A percentile compares a stretch with the other conserved stretches of the same genome.
Conservation (phyloP, 2,329 filamentous ascomycete genomes). For the Alternaria infectoria region DNA sequence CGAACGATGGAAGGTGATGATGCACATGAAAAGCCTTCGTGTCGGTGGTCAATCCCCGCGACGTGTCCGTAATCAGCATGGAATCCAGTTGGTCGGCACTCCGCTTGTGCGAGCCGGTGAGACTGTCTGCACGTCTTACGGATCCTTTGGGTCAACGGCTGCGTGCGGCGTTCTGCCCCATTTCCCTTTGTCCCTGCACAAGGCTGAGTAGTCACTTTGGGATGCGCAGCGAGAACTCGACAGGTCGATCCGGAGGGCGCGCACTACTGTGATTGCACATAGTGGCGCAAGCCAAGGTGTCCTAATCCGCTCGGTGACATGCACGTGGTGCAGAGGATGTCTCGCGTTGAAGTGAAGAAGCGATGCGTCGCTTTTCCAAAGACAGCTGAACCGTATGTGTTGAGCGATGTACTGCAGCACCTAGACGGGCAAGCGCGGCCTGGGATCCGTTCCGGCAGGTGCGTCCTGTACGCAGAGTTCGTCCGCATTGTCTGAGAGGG, state of each 20-base stretch:
- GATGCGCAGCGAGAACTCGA: not conserved
- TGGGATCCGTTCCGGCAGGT: slow-evolving; percentile 7
- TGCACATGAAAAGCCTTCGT: slow-evolving; percentile 1
- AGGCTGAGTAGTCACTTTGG: slow-evolving; percentile 9
- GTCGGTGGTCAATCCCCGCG: not conserved
- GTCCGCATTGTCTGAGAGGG: slow-evolving; percentile 15
- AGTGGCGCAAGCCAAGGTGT: slow-evolving; percentile 15
- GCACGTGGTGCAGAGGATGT: slow-evolving; percentile 17
- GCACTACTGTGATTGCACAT: slow-evolving; percentile 5
- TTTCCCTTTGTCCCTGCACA: slow-evolving; percentile 17
- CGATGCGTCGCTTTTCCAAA: not conserved
- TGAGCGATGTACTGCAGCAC: slow-evolving; percentile 12
- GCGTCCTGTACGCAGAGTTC: slow-evolving; percentile 13
- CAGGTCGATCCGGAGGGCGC: not conserved
- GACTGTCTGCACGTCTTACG: slow-evolving; percentile 30
- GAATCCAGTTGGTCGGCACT: slow-evolving; percentile 17
- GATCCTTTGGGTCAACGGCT: slow-evolving; percentile 21
- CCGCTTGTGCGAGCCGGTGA: slow-evolving; percentile 32
- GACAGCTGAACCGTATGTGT: slow-evolving; percentile 5
- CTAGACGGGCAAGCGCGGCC: slow-evolving; percentile 5
- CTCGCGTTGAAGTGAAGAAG: slow-evolving; percentile 12
- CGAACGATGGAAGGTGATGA: not conserved
- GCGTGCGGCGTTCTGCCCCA: slow-evolving; percentile 26
- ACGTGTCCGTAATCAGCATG: slow-evolving; percentile 5
- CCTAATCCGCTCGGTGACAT: slow-evolving; percentile 8